A percentile compares a stretch with the other conserved stretches of the same genome.
Conservation (phyloP, 2,329 filamentous ascomycete species). For the Fusarium sp. region DNA sequence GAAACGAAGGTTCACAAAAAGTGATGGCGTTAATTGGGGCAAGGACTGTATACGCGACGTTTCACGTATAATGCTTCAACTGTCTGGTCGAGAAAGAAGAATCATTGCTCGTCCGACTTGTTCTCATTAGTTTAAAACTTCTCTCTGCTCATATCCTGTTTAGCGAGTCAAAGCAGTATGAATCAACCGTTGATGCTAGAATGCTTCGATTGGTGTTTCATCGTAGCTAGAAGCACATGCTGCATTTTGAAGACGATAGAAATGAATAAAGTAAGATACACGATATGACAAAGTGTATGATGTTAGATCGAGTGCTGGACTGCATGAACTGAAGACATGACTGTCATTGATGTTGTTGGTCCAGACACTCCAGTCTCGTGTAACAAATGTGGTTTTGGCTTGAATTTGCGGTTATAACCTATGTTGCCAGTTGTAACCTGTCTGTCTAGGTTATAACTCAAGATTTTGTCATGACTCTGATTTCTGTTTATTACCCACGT, state of each 20-base stretch:
- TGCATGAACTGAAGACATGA: not conserved
- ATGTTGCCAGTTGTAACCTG: not conserved
- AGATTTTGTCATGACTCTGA: not conserved
- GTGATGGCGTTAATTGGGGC: constrained; percentile 37
- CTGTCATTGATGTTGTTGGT: not conserved
- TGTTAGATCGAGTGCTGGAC: not conserved
- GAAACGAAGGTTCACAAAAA: constrained; percentile 14
- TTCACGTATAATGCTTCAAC: constrained; percentile 20
- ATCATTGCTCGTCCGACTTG: constrained; percentile 32
- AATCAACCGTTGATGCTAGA: constrained; percentile 32
- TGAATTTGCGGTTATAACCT: not conserved
- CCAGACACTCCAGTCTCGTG: not conserved
- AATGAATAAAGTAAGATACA: constrained; percentile 27
- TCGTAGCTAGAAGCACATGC: not conserved
- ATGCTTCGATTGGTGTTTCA: constrained; percentile 23
- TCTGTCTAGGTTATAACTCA: not conserved
- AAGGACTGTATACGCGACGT: constrained; percentile 19
- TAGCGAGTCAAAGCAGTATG: constrained; percentile 37
- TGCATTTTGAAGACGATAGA: constrained; percentile 8
- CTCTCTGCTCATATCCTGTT: constrained; percentile 36
- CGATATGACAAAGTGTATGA: not conserved
- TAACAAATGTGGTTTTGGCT: not conserved
- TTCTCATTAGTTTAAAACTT: constrained; percentile 24
- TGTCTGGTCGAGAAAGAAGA: constrained; percentile 26
- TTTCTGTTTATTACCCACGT: not conserved